Conservation (phyloP, 2,329 filamentous ascomycete genomes). For the Fusarium musae region DNA sequence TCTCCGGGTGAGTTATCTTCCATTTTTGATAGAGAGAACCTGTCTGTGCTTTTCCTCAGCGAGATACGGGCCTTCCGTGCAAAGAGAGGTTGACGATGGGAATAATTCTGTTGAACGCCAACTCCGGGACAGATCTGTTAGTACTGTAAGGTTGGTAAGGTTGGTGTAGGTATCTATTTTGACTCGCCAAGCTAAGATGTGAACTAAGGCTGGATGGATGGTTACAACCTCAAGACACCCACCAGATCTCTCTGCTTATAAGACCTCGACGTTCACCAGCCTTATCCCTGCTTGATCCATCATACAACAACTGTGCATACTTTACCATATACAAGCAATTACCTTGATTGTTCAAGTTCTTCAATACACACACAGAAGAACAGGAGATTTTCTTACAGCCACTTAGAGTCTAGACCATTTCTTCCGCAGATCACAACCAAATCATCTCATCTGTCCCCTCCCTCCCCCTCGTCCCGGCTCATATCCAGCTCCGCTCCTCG, state of each 20-base stretch:
- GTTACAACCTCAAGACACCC: slow-evolving; percentile 21
- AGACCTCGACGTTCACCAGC: slow-evolving; percentile 11
- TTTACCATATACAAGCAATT: not conserved
- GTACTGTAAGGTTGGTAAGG: not conserved
- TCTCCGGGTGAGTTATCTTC: slow-evolving; percentile 21
- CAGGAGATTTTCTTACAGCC: slow-evolving; percentile 15
- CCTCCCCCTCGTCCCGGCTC: slow-evolving; percentile 9
- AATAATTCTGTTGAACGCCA: slow-evolving; percentile 13
- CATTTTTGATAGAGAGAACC: not conserved
- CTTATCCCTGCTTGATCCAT: slow-evolving; percentile 3
- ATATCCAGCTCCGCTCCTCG: not conserved
- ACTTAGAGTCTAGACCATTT: slow-evolving; percentile 36
- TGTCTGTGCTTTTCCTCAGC: slow-evolving; percentile 2
- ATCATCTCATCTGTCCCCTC: slow-evolving; percentile 1
- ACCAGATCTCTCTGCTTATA: slow-evolving; percentile 11
- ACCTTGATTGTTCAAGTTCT: not conserved
- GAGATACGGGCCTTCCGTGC: slow-evolving; percentile 18
- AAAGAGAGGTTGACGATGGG: slow-evolving; percentile 2
- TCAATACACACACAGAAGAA: not conserved
- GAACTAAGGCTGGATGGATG: slow-evolving; percentile 19
- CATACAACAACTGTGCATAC: not conserved
- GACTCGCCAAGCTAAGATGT: slow-evolving; percentile 19
- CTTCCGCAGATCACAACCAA: slow-evolving; percentile 11
- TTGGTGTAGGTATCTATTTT: slow-evolving; percentile 30
- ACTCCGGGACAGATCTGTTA: slow-evolving; percentile 12